Conservation (phyloP, 768 basidiomycete species). For the Crucibulum laeve region DNA sequence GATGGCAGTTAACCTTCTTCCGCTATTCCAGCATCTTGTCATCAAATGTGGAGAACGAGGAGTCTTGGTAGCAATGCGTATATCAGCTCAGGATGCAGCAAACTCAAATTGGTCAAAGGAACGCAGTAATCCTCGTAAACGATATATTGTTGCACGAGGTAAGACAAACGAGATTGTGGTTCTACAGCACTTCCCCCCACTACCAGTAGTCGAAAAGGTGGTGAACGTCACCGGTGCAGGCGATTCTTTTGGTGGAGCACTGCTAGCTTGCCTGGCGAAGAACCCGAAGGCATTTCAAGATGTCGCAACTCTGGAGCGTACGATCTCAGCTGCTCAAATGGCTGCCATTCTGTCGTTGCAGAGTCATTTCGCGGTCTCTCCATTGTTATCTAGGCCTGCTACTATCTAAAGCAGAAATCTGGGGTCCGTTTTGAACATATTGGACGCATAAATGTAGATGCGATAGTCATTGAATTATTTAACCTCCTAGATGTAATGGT, state of each 20-base stretch:
- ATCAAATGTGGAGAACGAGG: constrained; percentile 81
- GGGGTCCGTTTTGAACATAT: background rate
- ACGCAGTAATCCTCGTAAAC: constrained; percentile 38
- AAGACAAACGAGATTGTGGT: constrained; percentile 46
- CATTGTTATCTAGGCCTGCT: constrained; percentile 38
- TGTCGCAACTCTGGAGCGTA: constrained; percentile 35
- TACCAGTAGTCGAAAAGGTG: constrained; percentile 31
- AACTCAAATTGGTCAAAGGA: constrained; percentile 48
- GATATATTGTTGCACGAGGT: constrained; percentile 50
- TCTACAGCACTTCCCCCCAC: constrained; percentile 70
- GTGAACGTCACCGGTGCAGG: constrained; percentile 90
- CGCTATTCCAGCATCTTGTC: constrained; percentile 79
- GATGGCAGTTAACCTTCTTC: constrained; percentile 78
- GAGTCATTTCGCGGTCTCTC: constrained; percentile 62
- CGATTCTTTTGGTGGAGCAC: constrained; percentile 82
- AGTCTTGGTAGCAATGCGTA: constrained; percentile 57
- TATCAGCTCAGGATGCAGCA: constrained; percentile 33
- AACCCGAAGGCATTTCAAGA: constrained; percentile 40
- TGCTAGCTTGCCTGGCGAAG: constrained; percentile 63
- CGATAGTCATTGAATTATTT: constrained; percentile 1
- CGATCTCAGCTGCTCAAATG: constrained; percentile 55
- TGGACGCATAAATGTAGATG: background rate
- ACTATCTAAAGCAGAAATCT: constrained; percentile 3
- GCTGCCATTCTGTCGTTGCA: constrained; percentile 61
- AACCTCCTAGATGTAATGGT: constrained; percentile 36